These are phyloP conservation scores for Lepiota brunneoincarnata DNA, from an alignment of 768 basidiomycete species.

Conservation along the genomic window DNA sequence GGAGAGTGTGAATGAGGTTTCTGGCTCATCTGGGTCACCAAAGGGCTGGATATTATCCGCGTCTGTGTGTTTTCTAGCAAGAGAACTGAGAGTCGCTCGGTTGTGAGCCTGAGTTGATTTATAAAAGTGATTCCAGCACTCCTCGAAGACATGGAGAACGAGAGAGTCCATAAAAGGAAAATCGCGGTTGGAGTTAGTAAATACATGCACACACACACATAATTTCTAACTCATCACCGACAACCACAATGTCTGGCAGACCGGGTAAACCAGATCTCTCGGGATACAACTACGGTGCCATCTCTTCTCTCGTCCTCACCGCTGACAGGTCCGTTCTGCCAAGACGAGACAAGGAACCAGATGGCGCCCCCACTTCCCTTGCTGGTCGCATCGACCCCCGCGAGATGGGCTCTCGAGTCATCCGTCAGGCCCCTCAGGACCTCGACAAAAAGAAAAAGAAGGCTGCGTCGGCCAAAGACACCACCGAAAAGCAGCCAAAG, in stretches of 20 bases:
- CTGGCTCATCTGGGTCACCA: neutral
- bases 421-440: conserved; percentile 81
- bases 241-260: conserved; percentile 29
- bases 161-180: neutral
- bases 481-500: conserved; percentile 56
- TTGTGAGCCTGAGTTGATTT: neutral
- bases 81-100: neutral
- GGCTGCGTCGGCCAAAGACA: conserved; percentile 58
- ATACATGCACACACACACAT: neutral
- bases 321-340: conserved; percentile 81
- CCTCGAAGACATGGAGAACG: neutral
- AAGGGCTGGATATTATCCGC: neutral
- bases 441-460: conserved; percentile 93
- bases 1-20: neutral
- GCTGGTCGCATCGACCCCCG: conserved; percentile 85
- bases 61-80: neutral
- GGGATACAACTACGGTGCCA: conserved; percentile 94
- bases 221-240: neutral
- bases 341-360: conserved; percentile 91
- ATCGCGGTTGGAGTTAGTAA: no score
- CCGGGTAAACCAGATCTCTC: conserved; percentile 74
- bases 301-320: conserved; percentile 93
- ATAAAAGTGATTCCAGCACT: neutral
- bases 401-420: conserved; percentile 92
- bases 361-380: conserved; percentile 92